Base-by-base conservation (phyloP, 2,329 filamentous ascomycete species). In the Aspergillus candidus region DNA sequence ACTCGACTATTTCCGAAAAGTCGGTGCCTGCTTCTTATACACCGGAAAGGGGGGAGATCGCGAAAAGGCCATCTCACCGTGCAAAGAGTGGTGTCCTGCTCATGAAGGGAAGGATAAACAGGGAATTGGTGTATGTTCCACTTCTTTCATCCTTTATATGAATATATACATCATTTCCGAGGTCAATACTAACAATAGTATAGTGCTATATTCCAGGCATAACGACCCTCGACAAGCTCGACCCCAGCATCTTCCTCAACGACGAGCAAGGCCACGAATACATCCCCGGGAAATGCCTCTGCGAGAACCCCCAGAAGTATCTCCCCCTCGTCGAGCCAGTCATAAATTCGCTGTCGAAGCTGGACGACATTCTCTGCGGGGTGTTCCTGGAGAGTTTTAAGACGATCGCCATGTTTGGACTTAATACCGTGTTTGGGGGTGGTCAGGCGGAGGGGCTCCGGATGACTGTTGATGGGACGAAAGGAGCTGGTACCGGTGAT, bases 341-440 rank as follows among this genome's bases (percentile, higher is more conserved):
- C 22, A 12, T 38, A 2, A 18, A 38, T 6, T 22, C 11, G n/a
- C 36, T 38, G 14, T 38, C 36, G 22, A n/a, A 13, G 10, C 17
- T 38, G 36, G 36, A 38, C 36, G 31, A 38, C 13, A 38, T 38
- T 13, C 29, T 38, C 36, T 38, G 36, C 36, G 36, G 22, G 12
- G 36, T 38, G 11, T 38, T 38, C 36, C 22, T 38, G 22, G 12
- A 17, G 27, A 38, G 36, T 30, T 14, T 38, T 7, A 30, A 38
- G 22, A 38, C 36, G 6, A 14, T 38, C 15, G 22, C 13, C 7
- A 30, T 30, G 15, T 30, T 38, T 14, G 36, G 36, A 6, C 29
- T 38, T 4, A 30, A 38, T 30, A 30, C 36, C n/a, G 12, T 38
- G 11, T 30, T 30, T 11, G 36, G 36, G 22, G 2, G 7, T 10